Conservation (phyloP, 2,329 filamentous ascomycete genomes). For the Alternaria viburni region DNA sequence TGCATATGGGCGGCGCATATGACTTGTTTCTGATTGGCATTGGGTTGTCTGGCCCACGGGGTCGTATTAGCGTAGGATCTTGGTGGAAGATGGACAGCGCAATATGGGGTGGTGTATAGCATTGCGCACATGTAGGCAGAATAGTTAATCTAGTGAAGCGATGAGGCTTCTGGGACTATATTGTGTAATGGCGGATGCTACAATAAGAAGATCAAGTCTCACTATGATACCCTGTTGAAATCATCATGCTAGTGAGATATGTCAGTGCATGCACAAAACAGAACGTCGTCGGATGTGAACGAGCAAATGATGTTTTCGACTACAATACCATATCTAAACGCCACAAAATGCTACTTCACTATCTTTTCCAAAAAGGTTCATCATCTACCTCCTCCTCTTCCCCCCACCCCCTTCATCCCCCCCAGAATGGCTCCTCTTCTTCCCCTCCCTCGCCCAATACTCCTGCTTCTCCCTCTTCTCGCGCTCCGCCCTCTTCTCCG, state of each 20-base stretch:
- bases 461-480: constrained; percentile 93
- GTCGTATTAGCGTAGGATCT: neutral
- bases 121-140: neutral
- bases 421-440: constrained; percentile 67
- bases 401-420: constrained; percentile 49
- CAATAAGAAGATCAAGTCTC: neutral
- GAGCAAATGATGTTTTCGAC: neutral
- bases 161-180: neutral
- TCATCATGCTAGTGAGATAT: too few relatives aligned
- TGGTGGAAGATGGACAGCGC: neutral
- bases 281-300: neutral
- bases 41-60: neutral
- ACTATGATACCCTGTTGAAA: neutral
- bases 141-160: neutral
- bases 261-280: neutral
- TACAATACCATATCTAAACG: neutral
- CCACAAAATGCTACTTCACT: neutral
- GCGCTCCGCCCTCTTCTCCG: constrained; percentile 82
- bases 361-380: too few relatives aligned
- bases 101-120: neutral
- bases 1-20: neutral
- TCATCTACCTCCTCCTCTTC: constrained; percentile 36
- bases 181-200: constrained; percentile 2
- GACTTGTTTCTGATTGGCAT: neutral
- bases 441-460: constrained; percentile 90